Evolutionary conservation across 169 alveolate genomes (phyloP), one percentile per base, ranked within the genome.

Genomic region (Eimeria necatrix): DNA sequence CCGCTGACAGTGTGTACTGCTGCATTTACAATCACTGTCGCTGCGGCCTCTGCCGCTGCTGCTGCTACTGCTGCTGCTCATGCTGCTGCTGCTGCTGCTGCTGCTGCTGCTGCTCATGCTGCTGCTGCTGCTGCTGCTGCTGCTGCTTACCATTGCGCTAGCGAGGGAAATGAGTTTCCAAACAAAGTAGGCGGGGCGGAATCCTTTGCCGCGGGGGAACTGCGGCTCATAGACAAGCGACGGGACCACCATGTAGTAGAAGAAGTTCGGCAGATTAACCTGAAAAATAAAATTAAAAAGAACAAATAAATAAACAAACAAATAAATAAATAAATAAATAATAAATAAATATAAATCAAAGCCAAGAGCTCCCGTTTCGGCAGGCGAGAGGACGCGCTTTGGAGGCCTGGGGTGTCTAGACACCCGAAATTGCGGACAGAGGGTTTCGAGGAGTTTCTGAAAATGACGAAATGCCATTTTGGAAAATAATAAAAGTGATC

Each of bases 221-320:
- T 32, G n/a, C 14, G 96, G 94, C 76, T 95, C 96, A 78, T 95
- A 95, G 32, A 95, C 96, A 6, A 95, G 83, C 7, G 93, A 95
- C 1, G 96, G 96, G 49, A 94, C 93, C 22, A 83, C 60, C 91
- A 95, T 26, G 64, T 95, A 95, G 91, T 84, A 74, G 48, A 68
- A 53, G 68, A 91, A 95, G 70, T 92, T 87, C 0, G 88, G 80
- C n/a, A 95, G 87, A 22, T 70, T 83, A 4, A 81, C 83, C 96
- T 94, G 93, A 93, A 32, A 18, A 70, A 22, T 3, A 70, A 70
- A 16, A n/a, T 14, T 70, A 3, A 26, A 70, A 10, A 70, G 81
- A 70, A 22, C 3, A n/a, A 70, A 46, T n/a, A 70, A 22, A 70
- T 12, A 26, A 22, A n/a, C 12, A 22, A n/a, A 26, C 0, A 71